Percentiles rank a stretch among this genome's conserved stretches.
Conservation (phyloP, 2,329 filamentous ascomycete genomes). For the Xylariaceae sp. region DNA sequence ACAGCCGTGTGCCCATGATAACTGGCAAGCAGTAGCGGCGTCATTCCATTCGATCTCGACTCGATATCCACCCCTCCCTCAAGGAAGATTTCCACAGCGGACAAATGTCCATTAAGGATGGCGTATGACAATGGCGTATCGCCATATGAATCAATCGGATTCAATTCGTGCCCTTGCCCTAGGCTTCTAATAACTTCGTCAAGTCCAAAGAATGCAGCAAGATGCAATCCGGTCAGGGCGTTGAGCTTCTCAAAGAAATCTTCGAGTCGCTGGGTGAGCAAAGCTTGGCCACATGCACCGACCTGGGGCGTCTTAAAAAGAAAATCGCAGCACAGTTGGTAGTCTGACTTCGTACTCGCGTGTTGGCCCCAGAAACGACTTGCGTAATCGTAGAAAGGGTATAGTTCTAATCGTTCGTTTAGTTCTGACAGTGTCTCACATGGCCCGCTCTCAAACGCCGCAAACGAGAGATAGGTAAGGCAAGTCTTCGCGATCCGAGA, state of each 20-base stretch:
- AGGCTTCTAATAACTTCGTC: not conserved
- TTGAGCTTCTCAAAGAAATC: not conserved
- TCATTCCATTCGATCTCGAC: not conserved
- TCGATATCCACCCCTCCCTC: not conserved
- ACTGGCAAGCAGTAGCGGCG: not conserved
- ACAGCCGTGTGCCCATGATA: not conserved
- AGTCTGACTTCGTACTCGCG: not conserved
- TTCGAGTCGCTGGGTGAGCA: not conserved
- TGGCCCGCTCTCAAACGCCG: not conserved
- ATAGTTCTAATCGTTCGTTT: not conserved
- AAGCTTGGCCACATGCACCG: constrained; percentile 1
- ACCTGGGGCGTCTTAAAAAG: constrained; percentile 5
- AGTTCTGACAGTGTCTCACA: not conserved
- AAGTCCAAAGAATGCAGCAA: constrained; percentile 3
- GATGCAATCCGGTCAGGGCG: not conserved
- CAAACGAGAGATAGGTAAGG: constrained; percentile 8
- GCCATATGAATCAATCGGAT: not conserved
- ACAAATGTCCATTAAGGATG: not conserved
- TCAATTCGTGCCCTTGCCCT: not conserved
- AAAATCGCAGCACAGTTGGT: not conserved
- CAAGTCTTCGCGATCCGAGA: not conserved
- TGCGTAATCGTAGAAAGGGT: constrained; percentile 10
- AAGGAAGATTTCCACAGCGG: not conserved
- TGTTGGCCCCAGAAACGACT: constrained; percentile 9
- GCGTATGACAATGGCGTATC: not conserved